A percentile compares a stretch with the other conserved stretches of the same genome.
These are phyloP conservation scores for Venturiaceae sp. DNA, from an alignment of 2,329 filamentous ascomycete genomes.

Conservation along the genomic window DNA sequence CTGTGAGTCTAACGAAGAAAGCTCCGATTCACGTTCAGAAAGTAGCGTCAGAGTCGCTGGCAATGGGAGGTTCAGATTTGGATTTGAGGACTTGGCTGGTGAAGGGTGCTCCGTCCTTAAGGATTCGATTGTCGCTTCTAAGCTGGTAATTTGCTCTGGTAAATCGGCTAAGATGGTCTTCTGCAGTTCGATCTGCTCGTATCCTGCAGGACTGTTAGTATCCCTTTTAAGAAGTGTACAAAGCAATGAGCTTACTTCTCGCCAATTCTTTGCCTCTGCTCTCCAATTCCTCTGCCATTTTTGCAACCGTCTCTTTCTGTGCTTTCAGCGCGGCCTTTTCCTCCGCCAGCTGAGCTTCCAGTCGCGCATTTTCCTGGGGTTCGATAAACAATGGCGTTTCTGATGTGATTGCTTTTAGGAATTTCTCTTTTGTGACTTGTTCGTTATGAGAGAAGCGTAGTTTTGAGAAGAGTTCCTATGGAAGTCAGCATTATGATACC, in stretches of 20 bases:
- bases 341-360: constrained; percentile 40
- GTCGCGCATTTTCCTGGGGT: constrained; percentile 67
- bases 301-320: constrained; percentile 68
- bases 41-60: constrained; percentile 31
- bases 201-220: constrained; percentile 26
- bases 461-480: constrained; percentile 80
- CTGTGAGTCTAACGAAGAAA: constrained; percentile 30
- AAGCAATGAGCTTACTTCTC: constrained; percentile 32
- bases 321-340: constrained; percentile 68
- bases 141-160: constrained; percentile 40
- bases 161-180: constrained; percentile 40
- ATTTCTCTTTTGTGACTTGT: constrained; percentile 97
- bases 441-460: constrained; percentile 95
- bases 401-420: constrained; percentile 83
- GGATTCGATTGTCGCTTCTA: constrained; percentile 39
- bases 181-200: constrained; percentile 44
- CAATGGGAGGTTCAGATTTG: constrained; percentile 33
- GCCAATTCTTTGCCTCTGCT: constrained; percentile 48
- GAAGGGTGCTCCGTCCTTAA: constrained; percentile 30
- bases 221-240: not conserved
- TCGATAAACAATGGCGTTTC: constrained; percentile 81
- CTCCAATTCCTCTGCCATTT: constrained; percentile 66
- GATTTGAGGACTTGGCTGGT: constrained; percentile 18
- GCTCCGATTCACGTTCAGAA: constrained; percentile 28
- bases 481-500: not conserved